Conservation (phyloP, 192 early-diverging fungal genomes). For the Coemansia sp. region DNA sequence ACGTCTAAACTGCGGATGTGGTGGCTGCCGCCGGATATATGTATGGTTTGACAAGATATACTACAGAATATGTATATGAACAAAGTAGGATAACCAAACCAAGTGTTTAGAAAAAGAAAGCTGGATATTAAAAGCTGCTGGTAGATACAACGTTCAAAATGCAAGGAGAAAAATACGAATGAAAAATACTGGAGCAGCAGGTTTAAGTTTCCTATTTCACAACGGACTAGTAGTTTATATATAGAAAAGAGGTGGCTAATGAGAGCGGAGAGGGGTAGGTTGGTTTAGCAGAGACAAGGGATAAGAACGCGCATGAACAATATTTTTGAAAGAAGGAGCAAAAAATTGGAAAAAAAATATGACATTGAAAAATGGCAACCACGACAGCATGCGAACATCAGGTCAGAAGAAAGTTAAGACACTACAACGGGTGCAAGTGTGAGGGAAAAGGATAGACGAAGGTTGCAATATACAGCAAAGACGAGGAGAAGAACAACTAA, state of each 20-base stretch:
- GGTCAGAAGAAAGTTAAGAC: constrained; percentile 3
- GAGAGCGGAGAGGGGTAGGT: background rate
- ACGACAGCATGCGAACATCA: constrained; percentile 8
- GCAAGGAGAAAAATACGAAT: constrained; percentile 6
- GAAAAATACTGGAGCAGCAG: constrained; percentile 1
- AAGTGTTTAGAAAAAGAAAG: constrained; percentile 7
- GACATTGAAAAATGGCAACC: constrained; percentile 3
- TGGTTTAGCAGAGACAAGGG: constrained; percentile 5
- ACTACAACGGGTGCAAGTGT: constrained; percentile 5
- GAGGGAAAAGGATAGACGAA: background rate
- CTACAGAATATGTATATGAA: constrained; percentile 1
- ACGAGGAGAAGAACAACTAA: background rate
- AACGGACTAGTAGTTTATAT: constrained; percentile 7
- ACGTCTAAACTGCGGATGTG: background rate
- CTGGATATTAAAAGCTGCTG: background rate
- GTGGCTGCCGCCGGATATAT: background rate
- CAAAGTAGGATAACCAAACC: background rate
- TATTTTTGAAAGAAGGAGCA: constrained; percentile 4
- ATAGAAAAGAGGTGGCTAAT: constrained; percentile 11
- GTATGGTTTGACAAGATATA: constrained; percentile 3
- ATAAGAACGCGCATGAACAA: constrained; percentile 4
- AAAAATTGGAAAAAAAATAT: constrained; percentile 1
- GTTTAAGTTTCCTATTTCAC: background rate
- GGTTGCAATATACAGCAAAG: background rate
- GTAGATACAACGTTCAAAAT: constrained; percentile 1